Evolutionary conservation across 768 basidiomycete genomes (phyloP).

Genomic region (Termitomyces eurrhizus): DNA sequence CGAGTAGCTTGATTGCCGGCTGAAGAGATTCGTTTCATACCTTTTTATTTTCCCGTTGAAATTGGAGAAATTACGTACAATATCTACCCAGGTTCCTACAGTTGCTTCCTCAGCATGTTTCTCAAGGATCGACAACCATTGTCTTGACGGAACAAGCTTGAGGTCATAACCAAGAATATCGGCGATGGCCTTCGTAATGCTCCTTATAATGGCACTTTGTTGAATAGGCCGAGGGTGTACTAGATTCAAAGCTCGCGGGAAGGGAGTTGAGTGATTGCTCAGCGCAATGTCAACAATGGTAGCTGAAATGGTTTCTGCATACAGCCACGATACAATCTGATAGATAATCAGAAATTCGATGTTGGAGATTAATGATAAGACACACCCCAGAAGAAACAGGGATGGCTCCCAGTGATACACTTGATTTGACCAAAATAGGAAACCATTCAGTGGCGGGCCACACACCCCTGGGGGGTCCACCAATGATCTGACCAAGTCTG

Average conservation of each 20-base stretch:
- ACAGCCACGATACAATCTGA: conserved; percentile 27
- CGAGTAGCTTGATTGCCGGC: conserved; percentile 32
- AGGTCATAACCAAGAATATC: conserved; percentile 4
- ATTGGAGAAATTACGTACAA: conserved; percentile 5
- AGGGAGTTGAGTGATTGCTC: conserved; percentile 12
- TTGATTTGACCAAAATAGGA: conserved; percentile 35
- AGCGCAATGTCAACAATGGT: conserved; percentile 27
- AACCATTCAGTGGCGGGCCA: conserved; percentile 39
- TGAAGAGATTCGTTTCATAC: conserved; percentile 1
- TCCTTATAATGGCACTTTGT: conserved; percentile 15
- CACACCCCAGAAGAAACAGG: conserved; percentile 26
- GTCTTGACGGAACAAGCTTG: conserved; percentile 7
- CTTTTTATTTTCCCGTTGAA: neutral
- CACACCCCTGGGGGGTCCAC: conserved; percentile 29
- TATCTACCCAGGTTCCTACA: neutral
- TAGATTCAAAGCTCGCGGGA: conserved; percentile 23
- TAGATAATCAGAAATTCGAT: neutral
- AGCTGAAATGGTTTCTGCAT: conserved; percentile 21
- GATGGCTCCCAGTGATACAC: conserved; percentile 23
- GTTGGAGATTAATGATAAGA: neutral
- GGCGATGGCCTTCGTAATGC: neutral
- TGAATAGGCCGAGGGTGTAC: conserved; percentile 29
- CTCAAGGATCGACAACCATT: conserved; percentile 18
- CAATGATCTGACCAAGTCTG: conserved; percentile 35
- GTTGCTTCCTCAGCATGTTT: conserved; percentile 4